These are phyloP conservation scores for Panus rudis DNA, from an alignment of 768 basidiomycete species.

Conservation along the genomic window DNA sequence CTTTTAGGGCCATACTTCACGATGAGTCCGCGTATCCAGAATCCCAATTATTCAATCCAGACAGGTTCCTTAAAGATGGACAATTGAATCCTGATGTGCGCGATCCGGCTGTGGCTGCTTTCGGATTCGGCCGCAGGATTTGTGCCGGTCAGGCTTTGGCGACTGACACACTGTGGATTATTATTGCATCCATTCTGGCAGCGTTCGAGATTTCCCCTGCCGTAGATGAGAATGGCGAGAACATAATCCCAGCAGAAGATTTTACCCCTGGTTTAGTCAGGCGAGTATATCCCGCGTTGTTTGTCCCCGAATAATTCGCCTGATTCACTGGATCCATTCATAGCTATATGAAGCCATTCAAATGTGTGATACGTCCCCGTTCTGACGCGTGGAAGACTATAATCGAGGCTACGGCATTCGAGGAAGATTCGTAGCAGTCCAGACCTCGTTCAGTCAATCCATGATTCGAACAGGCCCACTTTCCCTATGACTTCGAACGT, in stretches of 20 bases:
- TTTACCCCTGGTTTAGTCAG: slow-evolving; percentile 5
- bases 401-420: slow-evolving; percentile 4
- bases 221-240: slow-evolving; percentile 12
- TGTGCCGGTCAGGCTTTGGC: slow-evolving; percentile 22
- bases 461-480: too few relatives aligned
- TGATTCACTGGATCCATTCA: background rate
- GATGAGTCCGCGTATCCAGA: slow-evolving; percentile 29
- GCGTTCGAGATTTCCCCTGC: slow-evolving; percentile 17
- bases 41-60: slow-evolving; percentile 20
- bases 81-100: slow-evolving; percentile 7
- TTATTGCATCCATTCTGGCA: slow-evolving; percentile 15
- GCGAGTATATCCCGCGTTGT: slow-evolving; percentile 5
- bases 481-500: too few relatives aligned
- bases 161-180: slow-evolving; percentile 16
- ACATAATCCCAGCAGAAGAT: slow-evolving; percentile 6
- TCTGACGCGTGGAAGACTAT: slow-evolving; percentile 5
- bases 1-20: slow-evolving; percentile 32
- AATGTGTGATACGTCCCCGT: slow-evolving; percentile 1
- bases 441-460: too few relatives aligned
- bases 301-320: background rate
- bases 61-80: slow-evolving; percentile 12
- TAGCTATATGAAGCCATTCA: slow-evolving; percentile 10
- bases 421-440: too few relatives aligned
- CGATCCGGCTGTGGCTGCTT: slow-evolving; percentile 7
- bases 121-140: slow-evolving; percentile 14